A percentile compares a stretch with the other conserved stretches of the same genome.
phyloP scores from a whole-genome alignment of 2,329 filamentous ascomycete genomes.

The Ascochyta rabiei region DNA sequence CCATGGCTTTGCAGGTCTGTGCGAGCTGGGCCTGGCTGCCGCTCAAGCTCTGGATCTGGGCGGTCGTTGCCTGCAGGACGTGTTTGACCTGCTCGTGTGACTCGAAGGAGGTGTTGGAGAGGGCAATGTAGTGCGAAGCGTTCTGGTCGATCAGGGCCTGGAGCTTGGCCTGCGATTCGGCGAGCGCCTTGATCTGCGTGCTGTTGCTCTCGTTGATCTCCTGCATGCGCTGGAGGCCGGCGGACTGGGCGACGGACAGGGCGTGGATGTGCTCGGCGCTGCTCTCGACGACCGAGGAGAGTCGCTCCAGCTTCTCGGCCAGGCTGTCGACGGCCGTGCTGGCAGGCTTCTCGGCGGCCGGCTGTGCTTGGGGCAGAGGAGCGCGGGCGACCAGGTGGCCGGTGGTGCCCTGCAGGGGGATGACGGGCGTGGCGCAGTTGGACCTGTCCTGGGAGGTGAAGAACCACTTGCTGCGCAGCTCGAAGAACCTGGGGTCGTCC shows the following conservation, averaged over 20 bases:
- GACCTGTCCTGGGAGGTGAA: constrained; percentile 35
- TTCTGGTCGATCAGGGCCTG: constrained; percentile 41
- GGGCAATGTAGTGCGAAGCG: constrained; percentile 44
- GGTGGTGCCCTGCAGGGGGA: constrained; percentile 39
- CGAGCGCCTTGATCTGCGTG: constrained; percentile 43
- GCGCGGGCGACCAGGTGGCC: constrained; percentile 25
- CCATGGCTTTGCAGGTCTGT: constrained; percentile 39
- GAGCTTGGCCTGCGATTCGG: constrained; percentile 39
- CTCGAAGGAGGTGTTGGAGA: constrained; percentile 40
- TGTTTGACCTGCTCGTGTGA: constrained; percentile 39
- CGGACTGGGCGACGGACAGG: constrained; percentile 42
- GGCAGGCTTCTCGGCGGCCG: constrained; percentile 14
- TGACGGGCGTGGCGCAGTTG: constrained; percentile 28
- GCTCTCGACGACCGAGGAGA: constrained; percentile 36
- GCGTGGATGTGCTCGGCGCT: constrained; percentile 43
- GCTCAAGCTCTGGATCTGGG: constrained; percentile 38
- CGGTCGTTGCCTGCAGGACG: constrained; percentile 33
- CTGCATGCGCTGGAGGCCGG: constrained; percentile 44
- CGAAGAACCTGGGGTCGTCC: constrained; percentile 37
- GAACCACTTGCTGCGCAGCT: constrained; percentile 45
- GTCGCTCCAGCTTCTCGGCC: constrained; percentile 32
- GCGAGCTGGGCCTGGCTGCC: constrained; percentile 37
- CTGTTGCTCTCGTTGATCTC: constrained; percentile 46
- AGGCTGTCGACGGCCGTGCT: constrained; percentile 32
- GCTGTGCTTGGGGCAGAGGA: constrained; percentile 2